A percentile compares a stretch with the other conserved stretches of the same genome.
These are phyloP conservation scores for Carex littledalei DNA, from an alignment of 176 grass and related monocot genomes.

Conservation along the genomic window DNA sequence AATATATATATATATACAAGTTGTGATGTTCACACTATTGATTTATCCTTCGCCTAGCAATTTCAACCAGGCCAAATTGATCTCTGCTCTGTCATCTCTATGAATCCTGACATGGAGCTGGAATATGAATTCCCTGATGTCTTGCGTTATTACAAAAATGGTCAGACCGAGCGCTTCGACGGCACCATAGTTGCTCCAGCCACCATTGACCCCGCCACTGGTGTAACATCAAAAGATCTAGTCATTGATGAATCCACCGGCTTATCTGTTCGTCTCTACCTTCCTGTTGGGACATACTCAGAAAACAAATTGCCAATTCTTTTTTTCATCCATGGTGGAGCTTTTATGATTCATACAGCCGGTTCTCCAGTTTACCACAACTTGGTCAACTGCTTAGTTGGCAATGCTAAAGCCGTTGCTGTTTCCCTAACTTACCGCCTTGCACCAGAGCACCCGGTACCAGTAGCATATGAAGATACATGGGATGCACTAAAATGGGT, in stretches of 20 bases:
- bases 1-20: neutral
- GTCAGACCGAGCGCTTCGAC: conserved; percentile 43
- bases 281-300: neutral
- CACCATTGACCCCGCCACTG: conserved; percentile 28
- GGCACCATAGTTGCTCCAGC: conserved; percentile 32
- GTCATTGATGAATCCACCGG: conserved; percentile 29
- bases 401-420: conserved; percentile 32
- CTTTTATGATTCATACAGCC: conserved; percentile 65
- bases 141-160: conserved; percentile 50
- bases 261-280: conserved; percentile 53
- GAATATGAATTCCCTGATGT: conserved; percentile 67
- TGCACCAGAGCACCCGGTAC: conserved; percentile 62
- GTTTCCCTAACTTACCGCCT: conserved; percentile 75
- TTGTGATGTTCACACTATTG: neutral
- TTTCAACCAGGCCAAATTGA: neutral
- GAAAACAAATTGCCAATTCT: conserved; percentile 44
- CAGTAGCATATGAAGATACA: conserved; percentile 67
- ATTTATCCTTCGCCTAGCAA: neutral
- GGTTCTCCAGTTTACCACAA: conserved; percentile 49
- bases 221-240: conserved; percentile 52
- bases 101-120: conserved; percentile 31
- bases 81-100: neutral
- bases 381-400: conserved; percentile 49
- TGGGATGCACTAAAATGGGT: conserved; percentile 64
- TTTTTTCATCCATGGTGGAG: conserved; percentile 90